Base-by-base conservation (phyloP, 805 yeast genomes). In the Kuraishia capsulata region DNA sequence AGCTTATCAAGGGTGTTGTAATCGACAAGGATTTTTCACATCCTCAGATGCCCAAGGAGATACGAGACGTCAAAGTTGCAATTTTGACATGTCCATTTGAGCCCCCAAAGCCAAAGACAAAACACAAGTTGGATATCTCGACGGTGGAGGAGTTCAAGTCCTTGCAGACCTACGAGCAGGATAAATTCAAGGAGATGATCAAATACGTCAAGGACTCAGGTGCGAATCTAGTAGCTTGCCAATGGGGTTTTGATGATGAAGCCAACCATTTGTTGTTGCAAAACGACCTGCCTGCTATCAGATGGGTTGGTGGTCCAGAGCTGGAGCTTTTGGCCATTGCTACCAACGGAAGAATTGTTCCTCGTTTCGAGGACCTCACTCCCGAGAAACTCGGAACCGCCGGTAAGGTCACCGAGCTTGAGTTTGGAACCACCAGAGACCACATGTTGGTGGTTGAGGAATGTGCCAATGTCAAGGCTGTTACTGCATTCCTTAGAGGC, bases 301-400 rank as follows among this genome's bases (percentile, higher is more conserved):
- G 99, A 67, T 92, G 99, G 99, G 95, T 92, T 38, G 98, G 97
- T 44, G 98, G 97, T 33, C 86, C 94, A 38, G 98, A 90, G 53
- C 72, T 90, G 50, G 98, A 90, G 66, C 74, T 87, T 46, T 79
- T 94, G 53, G 98, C 98, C 26, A 90, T 92, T 60, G 97, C 97
- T 35, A 94, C 99, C 9, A 81, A 87, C 54, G 98, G 97, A 42
- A 81, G 95, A 54, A 92, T 92, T 51, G 98, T 92, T 32, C 96
- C 98, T 33, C 71, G 98, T 53, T 92, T 92, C 63, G 97, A 92
- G 64, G 98, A 92, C 59, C 71, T 92, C 50, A 62, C 83, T 3
- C 57, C 75, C 1, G 84, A 75, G 26, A 92, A 92, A 62, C 73
- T 92, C 45, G 99, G 99, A 43, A 64, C 66, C 26, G 96, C 97